Base-by-base conservation (phyloP, 1,284 basidiomycete species). In the Ganoderma sinense region DNA sequence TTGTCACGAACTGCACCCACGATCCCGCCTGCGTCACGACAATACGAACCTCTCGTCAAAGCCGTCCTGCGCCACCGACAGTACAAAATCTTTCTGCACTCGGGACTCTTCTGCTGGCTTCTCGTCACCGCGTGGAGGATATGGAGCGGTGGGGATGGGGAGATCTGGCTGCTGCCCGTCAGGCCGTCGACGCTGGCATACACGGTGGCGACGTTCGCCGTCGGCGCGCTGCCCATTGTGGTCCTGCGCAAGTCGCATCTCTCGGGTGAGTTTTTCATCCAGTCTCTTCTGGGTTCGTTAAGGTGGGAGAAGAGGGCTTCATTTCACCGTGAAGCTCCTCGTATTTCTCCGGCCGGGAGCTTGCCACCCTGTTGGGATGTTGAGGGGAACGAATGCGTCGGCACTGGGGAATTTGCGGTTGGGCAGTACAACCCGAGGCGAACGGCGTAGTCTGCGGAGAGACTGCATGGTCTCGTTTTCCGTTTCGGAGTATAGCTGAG, bases 1-100 rank as follows among this genome's bases (percentile, higher is more conserved):
- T 78, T 84, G 0, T 80, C 83, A 11, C 84, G 86, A 60, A 78
- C 86, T 0, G 80, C 86, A 5, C 84, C 85, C 0, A 78, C 82
- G 11, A 79, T 90, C 14, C 87, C 87, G 6, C 80, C 86, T 2
- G 78, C 89, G 5, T 76, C 83, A 7, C 84, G 87, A 73, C 79
- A 82, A 1, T 92, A 88, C 74, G 89, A 91, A 71, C 90, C 90
- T 14, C 83, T 87, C 40, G 85, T 88, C 5, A 91, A 89, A 75
- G 78, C 82, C 7, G 81, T 89, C 13, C 82, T 92, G 66, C 85
- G 83, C 66, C 86, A 88, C 76, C 86, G 90, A 65, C 79, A 84
- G 33, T 83, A 84, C 74, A 81, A 80, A 69, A 84, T 90, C 53
- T 86, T 92, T 69, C 77, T 85, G 14, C 82, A 83, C 40, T 88